A percentile compares a stretch with the other conserved stretches of the same genome.
Evolutionary conservation across 2,329 filamentous ascomycete genomes (phyloP).

Genomic region (Pyrenophora graminea): DNA sequence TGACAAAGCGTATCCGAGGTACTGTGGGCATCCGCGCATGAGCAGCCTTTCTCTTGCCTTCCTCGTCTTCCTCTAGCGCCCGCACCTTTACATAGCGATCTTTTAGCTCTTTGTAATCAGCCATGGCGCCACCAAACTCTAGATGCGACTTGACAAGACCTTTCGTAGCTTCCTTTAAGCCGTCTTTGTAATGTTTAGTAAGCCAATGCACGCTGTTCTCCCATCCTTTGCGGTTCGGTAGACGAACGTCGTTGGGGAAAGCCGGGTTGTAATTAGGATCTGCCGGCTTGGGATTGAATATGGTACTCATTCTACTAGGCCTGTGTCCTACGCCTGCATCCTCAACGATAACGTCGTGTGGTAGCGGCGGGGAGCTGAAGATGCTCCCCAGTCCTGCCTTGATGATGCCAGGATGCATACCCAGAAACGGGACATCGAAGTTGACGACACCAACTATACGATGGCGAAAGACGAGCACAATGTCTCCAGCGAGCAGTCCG

Average conservation of each 20-base stretch:
- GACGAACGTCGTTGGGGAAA: slow-evolving; percentile 73
- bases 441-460: slow-evolving; percentile 79
- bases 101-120: slow-evolving; percentile 73
- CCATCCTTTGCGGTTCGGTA: slow-evolving; percentile 71
- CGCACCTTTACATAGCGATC: slow-evolving; percentile 71
- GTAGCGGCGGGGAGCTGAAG: slow-evolving; percentile 58
- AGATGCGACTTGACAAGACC: slow-evolving; percentile 78
- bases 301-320: slow-evolving; percentile 41
- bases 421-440: slow-evolving; percentile 84
- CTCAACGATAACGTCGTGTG: slow-evolving; percentile 29
- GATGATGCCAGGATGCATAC: slow-evolving; percentile 86
- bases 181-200: slow-evolving; percentile 75
- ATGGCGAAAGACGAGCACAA: slow-evolving; percentile 75
- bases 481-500: slow-evolving; percentile 78
- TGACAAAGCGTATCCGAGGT: slow-evolving; percentile 74
- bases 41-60: slow-evolving; percentile 39
- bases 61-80: slow-evolving; percentile 72
- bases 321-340: slow-evolving; percentile 19
- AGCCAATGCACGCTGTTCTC: slow-evolving; percentile 73
- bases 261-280: slow-evolving; percentile 74
- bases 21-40: slow-evolving; percentile 40
- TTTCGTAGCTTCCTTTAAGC: slow-evolving; percentile 70
- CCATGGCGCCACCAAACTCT: slow-evolving; percentile 80
- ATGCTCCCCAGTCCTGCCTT: slow-evolving; percentile 79
- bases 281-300: slow-evolving; percentile 44